Percentiles rank a stretch among this genome's conserved stretches.
Evolutionary conservation across 2,329 filamentous ascomycete genomes (phyloP).

Genomic region (Fusarium denticulatum): DNA sequence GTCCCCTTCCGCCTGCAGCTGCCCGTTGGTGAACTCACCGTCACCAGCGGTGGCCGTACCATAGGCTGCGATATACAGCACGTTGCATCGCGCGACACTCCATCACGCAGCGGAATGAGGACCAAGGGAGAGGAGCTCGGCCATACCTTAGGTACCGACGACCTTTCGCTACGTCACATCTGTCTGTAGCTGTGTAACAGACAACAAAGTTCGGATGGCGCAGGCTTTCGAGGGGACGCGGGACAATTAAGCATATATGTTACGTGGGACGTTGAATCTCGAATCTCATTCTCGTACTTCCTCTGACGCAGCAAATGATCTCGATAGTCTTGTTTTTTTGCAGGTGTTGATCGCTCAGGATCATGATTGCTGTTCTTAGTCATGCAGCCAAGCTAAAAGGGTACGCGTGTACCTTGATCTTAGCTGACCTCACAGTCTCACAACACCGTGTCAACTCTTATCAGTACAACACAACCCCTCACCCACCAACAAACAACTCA

Average conservation of each 20-base stretch:
- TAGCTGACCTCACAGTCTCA: background rate
- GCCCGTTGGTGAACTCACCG: too few species aligned
- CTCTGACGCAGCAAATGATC: too few species aligned
- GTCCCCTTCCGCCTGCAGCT: too few species aligned
- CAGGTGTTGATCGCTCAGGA: background rate
- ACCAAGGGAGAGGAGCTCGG: too few species aligned
- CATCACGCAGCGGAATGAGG: too few species aligned
- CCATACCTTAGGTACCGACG: too few species aligned
- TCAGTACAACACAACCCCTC: background rate
- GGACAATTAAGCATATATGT: background rate
- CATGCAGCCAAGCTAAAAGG: background rate
- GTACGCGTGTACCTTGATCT: background rate
- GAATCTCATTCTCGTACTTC: background rate
- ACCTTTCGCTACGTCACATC: background rate
- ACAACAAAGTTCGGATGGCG: background rate
- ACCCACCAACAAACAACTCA: background rate
- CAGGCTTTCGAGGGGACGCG: background rate
- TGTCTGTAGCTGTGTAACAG: background rate
- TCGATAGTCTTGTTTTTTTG: too few species aligned
- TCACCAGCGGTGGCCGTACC: too few species aligned
- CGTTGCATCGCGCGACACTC: too few species aligned
- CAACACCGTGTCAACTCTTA: background rate
- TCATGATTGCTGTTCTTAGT: background rate
- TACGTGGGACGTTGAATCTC: rapidly evolving
- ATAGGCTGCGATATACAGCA: too few species aligned